phyloP scores from a whole-genome alignment of 2,329 filamentous ascomycete species.

The Coleophoma crateriformis region DNA sequence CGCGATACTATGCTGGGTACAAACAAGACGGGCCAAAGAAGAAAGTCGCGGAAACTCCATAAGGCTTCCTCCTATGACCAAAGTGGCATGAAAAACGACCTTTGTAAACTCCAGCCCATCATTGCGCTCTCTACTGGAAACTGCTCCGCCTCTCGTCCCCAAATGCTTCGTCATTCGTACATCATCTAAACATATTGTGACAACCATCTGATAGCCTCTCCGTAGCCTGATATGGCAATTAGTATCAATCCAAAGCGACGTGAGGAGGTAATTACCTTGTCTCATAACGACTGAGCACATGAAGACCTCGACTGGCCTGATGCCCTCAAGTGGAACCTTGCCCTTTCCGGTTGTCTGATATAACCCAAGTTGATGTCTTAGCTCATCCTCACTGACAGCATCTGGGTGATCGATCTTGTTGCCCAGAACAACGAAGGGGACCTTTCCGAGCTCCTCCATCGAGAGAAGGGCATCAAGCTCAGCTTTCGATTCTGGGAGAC shows the following conservation, averaged over 20 bases:
- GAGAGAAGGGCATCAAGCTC: conserved; percentile 92
- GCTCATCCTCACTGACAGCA: conserved; percentile 91
- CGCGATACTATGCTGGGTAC: conserved; percentile 24
- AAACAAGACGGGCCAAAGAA: conserved; percentile 19
- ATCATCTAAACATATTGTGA: conserved; percentile 76
- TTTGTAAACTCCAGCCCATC: conserved; percentile 26
- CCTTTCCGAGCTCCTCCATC: conserved; percentile 96
- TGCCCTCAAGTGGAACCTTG: conserved; percentile 86
- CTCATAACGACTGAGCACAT: conserved; percentile 99
- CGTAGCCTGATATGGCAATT: conserved; percentile 54
- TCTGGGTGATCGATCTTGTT: conserved; percentile 99
- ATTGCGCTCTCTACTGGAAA: conserved; percentile 18
- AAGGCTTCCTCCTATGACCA: conserved; percentile 13
- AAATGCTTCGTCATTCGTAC: neutral
- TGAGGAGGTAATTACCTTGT: conserved; percentile 53
- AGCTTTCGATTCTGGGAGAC: conserved; percentile 88
- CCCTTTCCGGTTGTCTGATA: conserved; percentile 97
- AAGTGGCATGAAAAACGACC: conserved; percentile 21
- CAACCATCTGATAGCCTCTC: conserved; percentile 86
- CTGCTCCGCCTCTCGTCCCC: conserved; percentile 4
- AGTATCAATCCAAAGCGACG: too few species aligned
- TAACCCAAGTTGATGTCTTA: conserved; percentile 84
- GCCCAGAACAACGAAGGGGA: conserved; percentile 91
- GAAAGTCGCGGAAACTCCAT: conserved; percentile 14
- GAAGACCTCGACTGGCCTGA: conserved; percentile 93